phyloP scores from a whole-genome alignment of 352 stramenopile species.

The Pythium pyrilobum region DNA sequence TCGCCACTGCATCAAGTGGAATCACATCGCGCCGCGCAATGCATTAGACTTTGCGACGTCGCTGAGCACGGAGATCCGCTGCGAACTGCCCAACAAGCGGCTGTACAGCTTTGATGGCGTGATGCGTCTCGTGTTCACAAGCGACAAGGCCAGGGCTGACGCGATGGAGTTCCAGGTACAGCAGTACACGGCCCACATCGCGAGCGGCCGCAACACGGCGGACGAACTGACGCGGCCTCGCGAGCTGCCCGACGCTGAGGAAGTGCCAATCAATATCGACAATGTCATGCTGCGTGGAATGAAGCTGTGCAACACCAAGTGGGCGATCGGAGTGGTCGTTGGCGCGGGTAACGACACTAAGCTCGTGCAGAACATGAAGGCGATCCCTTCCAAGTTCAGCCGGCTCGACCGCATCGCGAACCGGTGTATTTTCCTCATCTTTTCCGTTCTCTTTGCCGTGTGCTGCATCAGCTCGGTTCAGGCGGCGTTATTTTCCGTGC shows the following conservation, averaged over 20 bases:
- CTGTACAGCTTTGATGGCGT: slow-evolving; percentile 82
- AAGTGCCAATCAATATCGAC: slow-evolving; percentile 72
- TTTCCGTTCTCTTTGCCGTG: slow-evolving; percentile 63
- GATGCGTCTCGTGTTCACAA: slow-evolving; percentile 34
- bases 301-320: slow-evolving; percentile 85
- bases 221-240: neutral
- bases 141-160: slow-evolving; percentile 20
- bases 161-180: slow-evolving; percentile 12
- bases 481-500: slow-evolving; percentile 34
- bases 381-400: slow-evolving; percentile 82
- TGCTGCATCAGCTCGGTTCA: slow-evolving; percentile 69
- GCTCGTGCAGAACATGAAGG: slow-evolving; percentile 82
- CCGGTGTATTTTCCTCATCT: slow-evolving; percentile 82
- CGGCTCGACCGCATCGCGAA: slow-evolving; percentile 74
- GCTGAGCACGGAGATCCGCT: slow-evolving; percentile 61
- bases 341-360: slow-evolving; percentile 78
- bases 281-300: slow-evolving; percentile 78
- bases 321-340: slow-evolving; percentile 72
- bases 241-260: slow-evolving; percentile 27
- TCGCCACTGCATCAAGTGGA: slow-evolving; percentile 57
- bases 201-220: neutral
- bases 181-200: slow-evolving; percentile 7
- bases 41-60: slow-evolving; percentile 42
- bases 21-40: slow-evolving; percentile 29
- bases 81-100: slow-evolving; percentile 73